phyloP scores from a whole-genome alignment of 352 stramenopile species.

The Globisporangium okanoganense region DNA sequence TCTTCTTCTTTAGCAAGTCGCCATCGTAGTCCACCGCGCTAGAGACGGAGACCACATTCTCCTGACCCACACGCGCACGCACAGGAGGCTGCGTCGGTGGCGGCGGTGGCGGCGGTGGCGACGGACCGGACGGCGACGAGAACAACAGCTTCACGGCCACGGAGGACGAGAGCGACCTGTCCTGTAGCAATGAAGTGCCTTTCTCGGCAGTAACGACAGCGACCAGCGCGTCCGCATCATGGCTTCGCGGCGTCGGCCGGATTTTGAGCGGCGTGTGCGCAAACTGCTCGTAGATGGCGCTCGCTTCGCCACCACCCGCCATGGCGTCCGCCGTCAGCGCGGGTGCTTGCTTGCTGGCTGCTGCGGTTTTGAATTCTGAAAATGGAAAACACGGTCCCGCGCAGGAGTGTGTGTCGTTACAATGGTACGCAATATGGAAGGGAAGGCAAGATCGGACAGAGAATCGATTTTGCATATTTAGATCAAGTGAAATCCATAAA shows the following conservation, averaged over 20 bases:
- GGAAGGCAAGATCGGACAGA: too few species aligned
- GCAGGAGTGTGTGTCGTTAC: too few species aligned
- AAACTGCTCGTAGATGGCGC: slow-evolving; percentile 42
- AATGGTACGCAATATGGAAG: too few species aligned
- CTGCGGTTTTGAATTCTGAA: slow-evolving; percentile 5
- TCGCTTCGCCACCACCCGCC: slow-evolving; percentile 24
- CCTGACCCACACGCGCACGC: too few species aligned
- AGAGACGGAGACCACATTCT: too few species aligned
- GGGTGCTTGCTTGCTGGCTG: neutral
- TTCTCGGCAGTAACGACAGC: slow-evolving; percentile 2
- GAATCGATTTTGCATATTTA: too few species aligned
- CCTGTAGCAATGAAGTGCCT: neutral
- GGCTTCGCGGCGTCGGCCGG: slow-evolving; percentile 16
- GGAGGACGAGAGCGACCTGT: slow-evolving; percentile 9
- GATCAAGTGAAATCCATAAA: too few species aligned
- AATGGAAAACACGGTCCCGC: too few species aligned
- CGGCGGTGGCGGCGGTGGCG: slow-evolving; percentile 12
- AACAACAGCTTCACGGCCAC: neutral
- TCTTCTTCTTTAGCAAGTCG: neutral
- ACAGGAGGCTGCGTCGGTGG: slow-evolving; percentile 24
- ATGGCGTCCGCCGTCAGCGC: slow-evolving; percentile 13
- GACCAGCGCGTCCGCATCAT: neutral
- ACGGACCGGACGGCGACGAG: slow-evolving; percentile 12
- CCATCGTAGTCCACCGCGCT: neutral
- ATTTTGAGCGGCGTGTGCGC: slow-evolving; percentile 41